Conservation (phyloP, 805 yeast genomes). For the Candida insectorum region DNA sequence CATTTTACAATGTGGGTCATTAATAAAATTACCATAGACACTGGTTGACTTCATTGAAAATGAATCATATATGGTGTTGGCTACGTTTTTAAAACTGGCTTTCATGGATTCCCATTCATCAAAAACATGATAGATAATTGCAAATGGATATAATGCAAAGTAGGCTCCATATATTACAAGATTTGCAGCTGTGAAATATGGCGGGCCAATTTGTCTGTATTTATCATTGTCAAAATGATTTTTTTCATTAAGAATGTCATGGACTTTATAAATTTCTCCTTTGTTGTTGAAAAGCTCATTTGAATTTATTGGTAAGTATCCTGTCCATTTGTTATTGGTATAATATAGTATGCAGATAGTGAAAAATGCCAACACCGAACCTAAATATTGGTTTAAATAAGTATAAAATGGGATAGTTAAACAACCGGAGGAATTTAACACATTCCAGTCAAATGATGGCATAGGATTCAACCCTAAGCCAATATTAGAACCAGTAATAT, state of each 20-base stretch:
- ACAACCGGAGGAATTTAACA: constrained; percentile 34
- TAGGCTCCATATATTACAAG: constrained; percentile 56
- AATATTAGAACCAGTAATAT: constrained; percentile 32
- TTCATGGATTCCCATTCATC: constrained; percentile 45
- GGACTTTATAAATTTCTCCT: constrained; percentile 47
- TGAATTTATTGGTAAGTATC: constrained; percentile 50
- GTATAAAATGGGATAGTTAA: constrained; percentile 43
- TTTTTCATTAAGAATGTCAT: constrained; percentile 40
- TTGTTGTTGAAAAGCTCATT: constrained; percentile 50
- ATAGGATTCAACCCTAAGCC: constrained; percentile 43
- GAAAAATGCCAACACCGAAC: constrained; percentile 30
- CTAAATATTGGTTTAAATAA: constrained; percentile 38
- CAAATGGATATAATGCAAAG: constrained; percentile 55
- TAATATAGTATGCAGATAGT: constrained; percentile 36
- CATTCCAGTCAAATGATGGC: constrained; percentile 44
- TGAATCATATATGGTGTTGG: constrained; percentile 18
- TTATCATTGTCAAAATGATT: constrained; percentile 44
- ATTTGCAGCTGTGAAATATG: constrained; percentile 63
- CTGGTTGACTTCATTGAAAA: constrained; percentile 15
- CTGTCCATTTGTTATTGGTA: constrained; percentile 49
- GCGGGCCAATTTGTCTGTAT: constrained; percentile 59
- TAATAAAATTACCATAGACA: constrained; percentile 21
- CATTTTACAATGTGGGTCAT: constrained; percentile 57
- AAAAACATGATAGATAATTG: constrained; percentile 45
- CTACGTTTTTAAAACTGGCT: constrained; percentile 33